A percentile compares a stretch with the other conserved stretches of the same genome.
Conservation (phyloP, 768 basidiomycete genomes). For the Tricholoma saponaceum region DNA sequence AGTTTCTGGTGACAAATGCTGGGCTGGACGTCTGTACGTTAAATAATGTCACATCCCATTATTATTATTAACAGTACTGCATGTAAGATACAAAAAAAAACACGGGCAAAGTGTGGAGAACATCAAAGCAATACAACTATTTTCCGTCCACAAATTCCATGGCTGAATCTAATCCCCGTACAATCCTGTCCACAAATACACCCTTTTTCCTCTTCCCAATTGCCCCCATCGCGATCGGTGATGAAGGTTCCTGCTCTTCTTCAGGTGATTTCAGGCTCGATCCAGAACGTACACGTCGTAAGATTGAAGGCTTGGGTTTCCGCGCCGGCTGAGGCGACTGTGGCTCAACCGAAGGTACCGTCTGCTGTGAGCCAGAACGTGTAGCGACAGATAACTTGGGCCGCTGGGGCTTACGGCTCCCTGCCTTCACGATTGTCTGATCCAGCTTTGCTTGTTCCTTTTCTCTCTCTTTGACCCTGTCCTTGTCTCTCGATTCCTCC, state of each 20-base stretch:
- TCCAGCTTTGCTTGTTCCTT: slow-evolving; percentile 2
- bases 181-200: slow-evolving; percentile 30
- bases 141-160: slow-evolving; percentile 37
- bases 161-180: slow-evolving; percentile 32
- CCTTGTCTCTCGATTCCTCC: slow-evolving; percentile 19
- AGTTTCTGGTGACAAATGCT: no score
- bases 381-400: slow-evolving; percentile 29
- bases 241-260: slow-evolving; percentile 5
- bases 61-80: neutral
- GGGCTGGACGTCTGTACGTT: no score
- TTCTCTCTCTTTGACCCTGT: slow-evolving; percentile 15
- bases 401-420: slow-evolving; percentile 16
- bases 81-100: neutral
- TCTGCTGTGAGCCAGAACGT: slow-evolving; percentile 9
- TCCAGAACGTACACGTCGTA: slow-evolving; percentile 30
- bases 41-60: no score
- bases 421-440: neutral
- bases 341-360: neutral
- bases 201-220: slow-evolving; percentile 27
- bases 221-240: slow-evolving; percentile 1
- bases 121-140: neutral
- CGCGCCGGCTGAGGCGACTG: slow-evolving; percentile 6
- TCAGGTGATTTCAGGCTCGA: slow-evolving; percentile 23
- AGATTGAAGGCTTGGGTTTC: slow-evolving; percentile 15
- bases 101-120: no score